phyloP scores from a whole-genome alignment of 1,284 basidiomycete species.

The Malassezia psittaci region DNA sequence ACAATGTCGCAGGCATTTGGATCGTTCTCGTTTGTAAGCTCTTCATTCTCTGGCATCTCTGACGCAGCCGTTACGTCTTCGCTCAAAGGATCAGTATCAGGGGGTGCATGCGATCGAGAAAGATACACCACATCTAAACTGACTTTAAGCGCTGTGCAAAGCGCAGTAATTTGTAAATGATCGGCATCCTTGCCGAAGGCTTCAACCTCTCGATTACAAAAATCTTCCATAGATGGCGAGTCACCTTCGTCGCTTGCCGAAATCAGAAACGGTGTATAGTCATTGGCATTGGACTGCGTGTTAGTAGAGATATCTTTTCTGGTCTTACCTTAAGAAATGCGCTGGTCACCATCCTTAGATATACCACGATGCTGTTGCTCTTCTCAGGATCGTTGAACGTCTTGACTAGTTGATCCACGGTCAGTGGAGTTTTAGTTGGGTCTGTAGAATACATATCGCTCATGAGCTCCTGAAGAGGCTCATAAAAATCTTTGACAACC shows the following conservation, averaged over 20 bases:
- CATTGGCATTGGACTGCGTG: slow-evolving; percentile 23
- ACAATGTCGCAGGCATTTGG: slow-evolving; percentile 33
- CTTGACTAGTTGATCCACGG: slow-evolving; percentile 21
- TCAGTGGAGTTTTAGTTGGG: slow-evolving; percentile 22
- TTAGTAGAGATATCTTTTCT: neutral
- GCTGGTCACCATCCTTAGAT: slow-evolving; percentile 27
- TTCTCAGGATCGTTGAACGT: slow-evolving; percentile 38
- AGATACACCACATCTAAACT: slow-evolving; percentile 38
- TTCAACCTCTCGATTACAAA: slow-evolving; percentile 35
- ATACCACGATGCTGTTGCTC: slow-evolving; percentile 39
- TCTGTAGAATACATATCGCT: slow-evolving; percentile 24
- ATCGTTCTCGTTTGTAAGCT: neutral
- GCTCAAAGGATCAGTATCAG: slow-evolving; percentile 5
- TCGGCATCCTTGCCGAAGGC: slow-evolving; percentile 42
- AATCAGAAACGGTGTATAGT: slow-evolving; percentile 36
- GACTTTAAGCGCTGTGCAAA: slow-evolving; percentile 28
- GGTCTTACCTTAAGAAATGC: slow-evolving; percentile 29
- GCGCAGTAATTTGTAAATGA: slow-evolving; percentile 39
- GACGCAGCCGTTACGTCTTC: neutral
- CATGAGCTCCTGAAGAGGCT: slow-evolving; percentile 27
- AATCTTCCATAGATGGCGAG: slow-evolving; percentile 27
- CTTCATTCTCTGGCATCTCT: neutral
- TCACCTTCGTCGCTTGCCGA: slow-evolving; percentile 3
- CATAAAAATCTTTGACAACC: slow-evolving; percentile 29
- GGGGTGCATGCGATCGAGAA: slow-evolving; percentile 23